These are phyloP conservation scores for Alternaria panax DNA, from an alignment of 2,329 filamentous ascomycete species.

Conservation along the genomic window DNA sequence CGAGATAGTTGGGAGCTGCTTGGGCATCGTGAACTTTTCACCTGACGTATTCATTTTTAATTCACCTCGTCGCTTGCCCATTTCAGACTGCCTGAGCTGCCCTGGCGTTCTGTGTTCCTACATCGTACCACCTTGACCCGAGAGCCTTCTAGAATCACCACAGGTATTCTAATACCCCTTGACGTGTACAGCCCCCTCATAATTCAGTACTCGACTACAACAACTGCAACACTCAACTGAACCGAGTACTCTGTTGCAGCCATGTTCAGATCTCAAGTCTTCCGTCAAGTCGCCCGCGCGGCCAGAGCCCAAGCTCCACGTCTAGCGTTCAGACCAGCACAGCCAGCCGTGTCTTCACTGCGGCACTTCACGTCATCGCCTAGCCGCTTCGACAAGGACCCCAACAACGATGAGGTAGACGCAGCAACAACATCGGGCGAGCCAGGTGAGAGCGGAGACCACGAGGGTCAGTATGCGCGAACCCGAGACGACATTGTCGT, in stretches of 20 bases:
- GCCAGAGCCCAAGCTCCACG: conserved; percentile 39
- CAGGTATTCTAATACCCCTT: background rate
- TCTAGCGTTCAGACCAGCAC: conserved; percentile 27
- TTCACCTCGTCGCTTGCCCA: background rate
- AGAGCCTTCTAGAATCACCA: conserved; percentile 3
- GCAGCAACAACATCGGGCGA: conserved; percentile 47
- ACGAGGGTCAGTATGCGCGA: conserved; percentile 75
- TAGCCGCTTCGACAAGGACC: conserved; percentile 36
- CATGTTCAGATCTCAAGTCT: conserved; percentile 47
- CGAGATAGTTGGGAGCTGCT: conserved; percentile 12
- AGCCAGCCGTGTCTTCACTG: conserved; percentile 27
- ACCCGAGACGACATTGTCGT: conserved; percentile 81
- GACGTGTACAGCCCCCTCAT: conserved; percentile 13
- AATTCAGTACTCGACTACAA: background rate
- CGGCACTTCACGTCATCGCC: conserved; percentile 42
- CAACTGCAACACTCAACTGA: background rate
- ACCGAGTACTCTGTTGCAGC: conserved; percentile 13
- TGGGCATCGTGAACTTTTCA: conserved; percentile 17
- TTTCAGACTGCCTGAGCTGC: conserved; percentile 11
- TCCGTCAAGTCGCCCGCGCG: conserved; percentile 42
- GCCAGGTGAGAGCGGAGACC: conserved; percentile 53
- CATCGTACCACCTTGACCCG: conserved; percentile 1
- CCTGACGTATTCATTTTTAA: conserved; percentile 13
- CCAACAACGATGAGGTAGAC: conserved; percentile 37
- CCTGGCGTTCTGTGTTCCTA: conserved; percentile 20